Base-by-base conservation (phyloP, 176 grass and related monocot genomes). In the Bonia amplexicaulis region DNA sequence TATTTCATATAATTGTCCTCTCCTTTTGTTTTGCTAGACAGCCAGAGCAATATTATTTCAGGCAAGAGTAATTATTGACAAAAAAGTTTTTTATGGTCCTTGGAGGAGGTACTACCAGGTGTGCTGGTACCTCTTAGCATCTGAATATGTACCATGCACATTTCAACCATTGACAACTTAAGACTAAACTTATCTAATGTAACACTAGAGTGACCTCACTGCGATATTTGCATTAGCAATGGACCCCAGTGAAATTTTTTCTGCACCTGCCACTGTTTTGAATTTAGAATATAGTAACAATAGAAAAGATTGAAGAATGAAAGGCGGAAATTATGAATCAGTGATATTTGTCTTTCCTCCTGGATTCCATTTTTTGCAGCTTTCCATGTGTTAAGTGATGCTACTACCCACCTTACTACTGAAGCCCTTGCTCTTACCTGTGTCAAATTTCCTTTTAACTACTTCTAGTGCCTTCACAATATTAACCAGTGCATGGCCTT, bases 21-120 rank as follows among this genome's bases (percentile, higher is more conserved):
- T 26, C 5, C 29, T 29, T 85, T 62, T 84, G 22, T 47, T 79
- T 79, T 79, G 11, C 64, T 77, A 45, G 37, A 77, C 4, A 77
- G 47, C 16, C n/a, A 74, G n/a, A 74, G 12, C 31, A 23, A 35
- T 82, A 52, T 48, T 25, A 37, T n/a, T 71, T 71, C 29, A 71
- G 75, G 29, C 41, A 71, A 31, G 55, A 62, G 69, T 49, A 54
- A 20, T 55, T 80, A 33, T 44, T 66, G 15, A 23, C 67, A 70
- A 26, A 15, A 29, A 20, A 57, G 19, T 57, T 54, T 41, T 54
- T 41, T 80, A n/a, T 69, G 48, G 41, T 64, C 15, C 15, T 78
- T 63, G 42, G 19, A 47, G 53, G 53, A 20, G 47, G 59, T 39
- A 55, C 17, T 37, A 57, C 19, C 35, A 75, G 49, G 27, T 65